These are phyloP conservation scores for Starmerella khaoyaiensis DNA, from an alignment of 805 yeast species.

Conservation along the genomic window DNA sequence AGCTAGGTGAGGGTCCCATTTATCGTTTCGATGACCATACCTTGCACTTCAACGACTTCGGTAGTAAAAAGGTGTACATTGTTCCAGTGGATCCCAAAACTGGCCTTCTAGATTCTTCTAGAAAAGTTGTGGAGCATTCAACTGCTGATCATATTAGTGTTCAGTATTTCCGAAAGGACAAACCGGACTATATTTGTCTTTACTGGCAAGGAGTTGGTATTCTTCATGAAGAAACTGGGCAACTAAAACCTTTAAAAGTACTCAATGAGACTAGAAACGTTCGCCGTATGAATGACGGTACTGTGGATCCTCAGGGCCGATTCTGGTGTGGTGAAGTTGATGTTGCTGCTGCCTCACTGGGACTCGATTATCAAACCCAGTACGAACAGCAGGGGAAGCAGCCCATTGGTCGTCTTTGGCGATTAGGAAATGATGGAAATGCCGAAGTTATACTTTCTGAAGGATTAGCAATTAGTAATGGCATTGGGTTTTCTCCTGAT, in stretches of 20 bases:
- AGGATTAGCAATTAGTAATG: slow-evolving; percentile 38
- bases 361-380: slow-evolving; percentile 22
- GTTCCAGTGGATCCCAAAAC: slow-evolving; percentile 22
- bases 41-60: slow-evolving; percentile 28
- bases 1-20: slow-evolving; percentile 29
- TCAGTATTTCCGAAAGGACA: slow-evolving; percentile 25
- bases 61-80: slow-evolving; percentile 25
- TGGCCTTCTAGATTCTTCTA: slow-evolving; percentile 18
- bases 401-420: slow-evolving; percentile 28
- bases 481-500: slow-evolving; percentile 43
- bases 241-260: slow-evolving; percentile 25
- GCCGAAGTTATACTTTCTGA: slow-evolving; percentile 22
- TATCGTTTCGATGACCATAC: slow-evolving; percentile 27
- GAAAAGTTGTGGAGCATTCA: slow-evolving; percentile 18
- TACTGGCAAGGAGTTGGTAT: slow-evolving; percentile 29
- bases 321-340: slow-evolving; percentile 42
- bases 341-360: slow-evolving; percentile 21
- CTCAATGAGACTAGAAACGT: slow-evolving; percentile 26
- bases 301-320: slow-evolving; percentile 60
- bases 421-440: slow-evolving; percentile 29
- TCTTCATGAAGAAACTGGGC: slow-evolving; percentile 28
- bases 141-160: slow-evolving; percentile 27
- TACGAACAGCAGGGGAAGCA: slow-evolving; percentile 5
- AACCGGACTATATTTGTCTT: slow-evolving; percentile 27
- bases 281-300: slow-evolving; percentile 65